These are phyloP conservation scores for Hypoxylon sp. DNA, from an alignment of 2,329 filamentous ascomycete genomes.

Conservation along the genomic window DNA sequence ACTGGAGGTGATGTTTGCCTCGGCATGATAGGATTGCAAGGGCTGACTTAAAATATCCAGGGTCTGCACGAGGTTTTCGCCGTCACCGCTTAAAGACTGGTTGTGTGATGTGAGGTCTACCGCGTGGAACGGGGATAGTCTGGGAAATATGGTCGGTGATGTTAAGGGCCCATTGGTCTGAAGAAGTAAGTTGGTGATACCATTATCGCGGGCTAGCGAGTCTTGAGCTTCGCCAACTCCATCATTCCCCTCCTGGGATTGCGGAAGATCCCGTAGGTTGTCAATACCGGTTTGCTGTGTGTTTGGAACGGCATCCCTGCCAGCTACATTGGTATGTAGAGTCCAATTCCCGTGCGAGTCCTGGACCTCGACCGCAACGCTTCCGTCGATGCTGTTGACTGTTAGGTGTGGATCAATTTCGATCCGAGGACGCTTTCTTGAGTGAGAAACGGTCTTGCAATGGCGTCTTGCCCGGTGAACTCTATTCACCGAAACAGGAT, in stretches of 20 bases:
- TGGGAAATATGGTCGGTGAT: not conserved
- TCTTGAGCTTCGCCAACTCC: not conserved
- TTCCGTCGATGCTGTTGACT: not conserved
- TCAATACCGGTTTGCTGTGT: not conserved
- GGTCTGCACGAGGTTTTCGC: not conserved
- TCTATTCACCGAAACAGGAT: conserved; percentile 18
- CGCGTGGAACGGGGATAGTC: not conserved
- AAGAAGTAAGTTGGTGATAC: too few relatives aligned
- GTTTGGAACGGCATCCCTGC: not conserved
- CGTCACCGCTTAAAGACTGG: not conserved
- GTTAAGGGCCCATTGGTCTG: not conserved
- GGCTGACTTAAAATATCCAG: conserved; percentile 1
- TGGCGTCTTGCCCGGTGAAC: conserved; percentile 26
- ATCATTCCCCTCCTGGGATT: not conserved
- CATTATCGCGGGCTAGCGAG: too few relatives aligned
- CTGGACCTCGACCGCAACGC: conserved; percentile 21
- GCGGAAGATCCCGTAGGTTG: not conserved
- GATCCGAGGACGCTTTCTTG: conserved; percentile 15
- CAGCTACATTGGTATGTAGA: not conserved
- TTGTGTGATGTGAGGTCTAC: not conserved
- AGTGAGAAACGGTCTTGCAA: not conserved
- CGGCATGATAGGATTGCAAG: not conserved
- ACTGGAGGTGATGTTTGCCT: not conserved
- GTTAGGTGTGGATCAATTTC: not conserved
- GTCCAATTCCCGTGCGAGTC: conserved; percentile 18